Percentiles rank a stretch among this genome's conserved stretches.
phyloP scores from a whole-genome alignment of 345 rosid species.

The Excoecaria agallocha region DNA sequence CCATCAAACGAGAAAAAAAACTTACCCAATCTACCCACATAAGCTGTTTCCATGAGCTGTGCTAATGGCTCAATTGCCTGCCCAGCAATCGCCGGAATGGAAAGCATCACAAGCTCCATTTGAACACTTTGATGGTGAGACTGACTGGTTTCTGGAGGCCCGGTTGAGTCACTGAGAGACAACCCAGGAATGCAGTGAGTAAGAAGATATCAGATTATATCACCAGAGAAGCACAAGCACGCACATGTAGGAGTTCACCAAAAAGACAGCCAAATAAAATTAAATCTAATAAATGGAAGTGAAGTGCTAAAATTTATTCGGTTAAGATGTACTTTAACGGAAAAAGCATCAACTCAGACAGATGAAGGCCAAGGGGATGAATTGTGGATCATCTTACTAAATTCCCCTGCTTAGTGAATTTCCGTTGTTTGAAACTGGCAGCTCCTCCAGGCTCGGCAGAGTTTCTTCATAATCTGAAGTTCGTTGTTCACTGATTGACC shows the following conservation, averaged over 20 bases:
- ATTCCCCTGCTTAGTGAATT: conserved; percentile 12
- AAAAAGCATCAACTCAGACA: not conserved
- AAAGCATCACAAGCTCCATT: conserved; percentile 79
- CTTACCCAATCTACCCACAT: conserved; percentile 81
- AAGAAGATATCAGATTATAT: not conserved
- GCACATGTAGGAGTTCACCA: not conserved
- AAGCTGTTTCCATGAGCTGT: conserved; percentile 90
- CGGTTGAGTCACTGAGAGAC: not conserved
- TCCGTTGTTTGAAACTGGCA: conserved; percentile 13
- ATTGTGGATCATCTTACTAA: conserved; percentile 11
- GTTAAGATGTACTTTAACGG: not conserved
- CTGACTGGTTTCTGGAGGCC: conserved; percentile 4
- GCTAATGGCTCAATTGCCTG: conserved; percentile 93
- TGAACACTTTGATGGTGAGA: conserved; percentile 25
- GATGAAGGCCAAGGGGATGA: not conserved
- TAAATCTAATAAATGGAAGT: not conserved
- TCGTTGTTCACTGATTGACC: conserved; percentile 17
- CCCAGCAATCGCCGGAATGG: conserved; percentile 86
- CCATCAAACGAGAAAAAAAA: not conserved
- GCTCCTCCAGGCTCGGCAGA: conserved; percentile 12
- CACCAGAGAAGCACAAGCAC: not conserved
- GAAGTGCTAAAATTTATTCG: not conserved
- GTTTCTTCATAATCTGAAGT: conserved; percentile 18
- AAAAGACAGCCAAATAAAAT: not conserved
- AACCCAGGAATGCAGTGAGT: conserved; percentile 2